Evolutionary conservation across 371 early-diverging fungal species (phyloP).

Genomic region (Encephalitozoon cuniculi): DNA sequence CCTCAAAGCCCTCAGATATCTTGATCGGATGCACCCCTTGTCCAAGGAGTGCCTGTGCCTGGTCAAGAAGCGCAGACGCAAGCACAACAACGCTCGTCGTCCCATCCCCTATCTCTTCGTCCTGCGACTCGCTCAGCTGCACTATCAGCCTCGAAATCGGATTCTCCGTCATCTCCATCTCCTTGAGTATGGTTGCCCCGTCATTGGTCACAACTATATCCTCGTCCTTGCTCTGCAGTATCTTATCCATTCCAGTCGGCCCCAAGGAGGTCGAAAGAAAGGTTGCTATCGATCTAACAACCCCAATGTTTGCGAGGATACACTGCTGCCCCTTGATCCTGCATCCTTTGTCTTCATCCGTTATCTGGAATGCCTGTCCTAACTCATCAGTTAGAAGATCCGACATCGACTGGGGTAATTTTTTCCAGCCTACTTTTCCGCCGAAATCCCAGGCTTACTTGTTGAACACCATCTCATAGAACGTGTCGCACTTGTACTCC

Average conservation of each 20-base stretch:
- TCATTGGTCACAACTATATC: conserved; percentile 98
- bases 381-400: conserved; percentile 46
- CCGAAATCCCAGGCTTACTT: neutral
- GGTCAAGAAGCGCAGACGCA: conserved; percentile 89
- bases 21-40: conserved; percentile 96
- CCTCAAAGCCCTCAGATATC: conserved; percentile 93
- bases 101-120: conserved; percentile 99
- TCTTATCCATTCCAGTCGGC: conserved; percentile 95
- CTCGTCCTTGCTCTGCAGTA: conserved; percentile 91
- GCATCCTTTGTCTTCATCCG: conserved; percentile 10
- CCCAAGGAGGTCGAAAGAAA: conserved; percentile 95
- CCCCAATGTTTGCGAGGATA: conserved; percentile 72
- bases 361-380: conserved; percentile 44
- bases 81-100: conserved; percentile 98
- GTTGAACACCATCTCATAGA: conserved; percentile 1
- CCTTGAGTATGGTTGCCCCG: conserved; percentile 96
- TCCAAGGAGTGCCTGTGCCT: conserved; percentile 83
- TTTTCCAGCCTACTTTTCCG: conserved; percentile 3
- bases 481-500: neutral
- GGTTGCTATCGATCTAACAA: conserved; percentile 84
- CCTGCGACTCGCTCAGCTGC: conserved; percentile 91
- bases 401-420: conserved; percentile 16
- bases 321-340: conserved; percentile 25
- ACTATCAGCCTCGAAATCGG: conserved; percentile 94
- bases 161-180: conserved; percentile 90